These are phyloP conservation scores for Xylaria sp. DNA, from an alignment of 2,329 filamentous ascomycete genomes.

Conservation along the genomic window DNA sequence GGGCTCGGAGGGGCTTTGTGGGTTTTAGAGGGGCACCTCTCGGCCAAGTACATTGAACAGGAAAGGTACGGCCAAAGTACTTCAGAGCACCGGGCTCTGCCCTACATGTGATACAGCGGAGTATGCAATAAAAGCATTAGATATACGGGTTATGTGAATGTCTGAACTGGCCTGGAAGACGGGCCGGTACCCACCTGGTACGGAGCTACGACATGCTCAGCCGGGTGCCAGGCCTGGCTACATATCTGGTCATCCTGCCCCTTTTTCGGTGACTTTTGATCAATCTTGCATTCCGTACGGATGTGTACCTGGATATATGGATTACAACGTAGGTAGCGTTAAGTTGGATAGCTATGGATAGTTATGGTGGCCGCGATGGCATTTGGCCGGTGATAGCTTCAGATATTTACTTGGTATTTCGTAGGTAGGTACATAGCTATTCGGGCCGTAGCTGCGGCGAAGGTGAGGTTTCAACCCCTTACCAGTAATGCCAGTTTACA, in stretches of 20 bases:
- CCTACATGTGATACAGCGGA: neutral
- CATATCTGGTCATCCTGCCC: neutral
- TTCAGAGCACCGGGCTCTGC: neutral
- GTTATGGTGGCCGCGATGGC: neutral
- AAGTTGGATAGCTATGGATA: neutral
- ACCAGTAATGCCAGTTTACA: no score
- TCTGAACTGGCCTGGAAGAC: neutral
- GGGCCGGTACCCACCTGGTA: neutral
- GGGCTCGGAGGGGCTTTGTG: conserved; percentile 21
- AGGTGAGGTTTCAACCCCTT: no score
- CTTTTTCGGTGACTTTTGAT: neutral
- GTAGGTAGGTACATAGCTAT: no score
- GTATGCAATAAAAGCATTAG: neutral
- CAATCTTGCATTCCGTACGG: no score
- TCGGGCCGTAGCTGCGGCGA: no score
- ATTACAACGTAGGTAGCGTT: no score
- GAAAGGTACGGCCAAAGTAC: neutral
- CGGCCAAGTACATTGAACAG: neutral
- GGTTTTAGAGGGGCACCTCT: conserved; percentile 23
- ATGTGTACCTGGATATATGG: neutral
- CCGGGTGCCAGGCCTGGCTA: neutral
- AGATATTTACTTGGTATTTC: neutral
- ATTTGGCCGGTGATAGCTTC: neutral
- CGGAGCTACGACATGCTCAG: neutral
- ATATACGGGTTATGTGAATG: neutral